Evolutionary conservation across 345 rosid species (phyloP).

Genomic region (Sisymbrium altissimum): DNA sequence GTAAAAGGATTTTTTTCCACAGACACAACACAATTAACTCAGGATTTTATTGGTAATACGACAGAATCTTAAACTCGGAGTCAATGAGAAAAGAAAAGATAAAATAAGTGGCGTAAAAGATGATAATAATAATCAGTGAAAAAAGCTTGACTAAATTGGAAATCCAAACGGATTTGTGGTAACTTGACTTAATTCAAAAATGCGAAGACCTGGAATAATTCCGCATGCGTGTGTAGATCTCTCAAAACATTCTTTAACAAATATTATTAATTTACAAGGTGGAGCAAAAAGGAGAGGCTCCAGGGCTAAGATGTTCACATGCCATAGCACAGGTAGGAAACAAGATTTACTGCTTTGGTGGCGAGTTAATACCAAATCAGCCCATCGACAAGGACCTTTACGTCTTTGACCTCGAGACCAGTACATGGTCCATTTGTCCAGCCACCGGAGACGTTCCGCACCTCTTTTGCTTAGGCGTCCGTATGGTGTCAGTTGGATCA

Average conservation of each 20-base stretch:
- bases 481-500: constrained; percentile 18
- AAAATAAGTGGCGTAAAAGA: no score
- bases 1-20: not conserved
- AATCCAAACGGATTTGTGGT: not conserved
- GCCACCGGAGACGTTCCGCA: constrained; percentile 24
- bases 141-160: not conserved
- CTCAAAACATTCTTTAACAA: not conserved
- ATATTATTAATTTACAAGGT: not conserved
- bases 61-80: no score
- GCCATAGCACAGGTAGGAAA: constrained; percentile 30
- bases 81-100: not conserved
- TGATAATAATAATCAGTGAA: no score
- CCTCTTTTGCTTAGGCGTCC: constrained; percentile 28
- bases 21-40: no score
- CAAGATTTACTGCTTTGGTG: constrained; percentile 31
- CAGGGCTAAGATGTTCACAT: constrained; percentile 30
- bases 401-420: constrained; percentile 24
- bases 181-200: not conserved
- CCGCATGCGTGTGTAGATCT: not conserved
- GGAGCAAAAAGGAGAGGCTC: constrained; percentile 26
- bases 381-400: constrained; percentile 30
- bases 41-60: no score
- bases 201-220: not conserved
- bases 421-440: constrained; percentile 25
- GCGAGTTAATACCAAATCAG: constrained; percentile 24